phyloP scores from a whole-genome alignment of 495 filamentous ascomycete species.

The Penicillium dipodomyicola region DNA sequence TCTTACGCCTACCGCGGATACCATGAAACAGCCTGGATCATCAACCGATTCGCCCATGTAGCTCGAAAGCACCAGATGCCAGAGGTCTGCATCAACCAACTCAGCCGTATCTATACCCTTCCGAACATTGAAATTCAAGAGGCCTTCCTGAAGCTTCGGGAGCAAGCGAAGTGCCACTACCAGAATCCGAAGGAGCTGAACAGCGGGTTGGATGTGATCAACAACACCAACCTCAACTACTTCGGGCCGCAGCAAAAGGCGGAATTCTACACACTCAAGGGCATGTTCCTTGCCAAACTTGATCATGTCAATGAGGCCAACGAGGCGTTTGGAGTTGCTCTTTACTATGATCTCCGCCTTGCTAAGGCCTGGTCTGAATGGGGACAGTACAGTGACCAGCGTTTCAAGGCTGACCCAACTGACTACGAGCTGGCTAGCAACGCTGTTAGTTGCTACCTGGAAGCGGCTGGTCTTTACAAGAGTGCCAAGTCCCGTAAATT shows the following conservation, averaged over 20 bases:
- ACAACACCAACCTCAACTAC: slow-evolving; percentile 98
- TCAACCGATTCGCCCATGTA: slow-evolving; percentile 97
- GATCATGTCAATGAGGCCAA: slow-evolving; percentile 85
- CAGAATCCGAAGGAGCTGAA: slow-evolving; percentile 89
- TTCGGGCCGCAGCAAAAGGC: slow-evolving; percentile 95
- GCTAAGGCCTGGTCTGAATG: slow-evolving; percentile 99
- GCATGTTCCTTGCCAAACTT: slow-evolving; percentile 97
- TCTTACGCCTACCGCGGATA: slow-evolving; percentile 96
- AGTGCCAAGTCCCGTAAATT: slow-evolving; percentile 94
- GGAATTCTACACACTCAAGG: slow-evolving; percentile 98
- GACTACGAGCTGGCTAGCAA: slow-evolving; percentile 80
- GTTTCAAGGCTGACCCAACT: slow-evolving; percentile 83
- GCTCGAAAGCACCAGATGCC: slow-evolving; percentile 95
- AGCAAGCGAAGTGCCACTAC: slow-evolving; percentile 98
- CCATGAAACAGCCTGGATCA: slow-evolving; percentile 99
- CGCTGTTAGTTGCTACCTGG: slow-evolving; percentile 92
- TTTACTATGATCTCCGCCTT: slow-evolving; percentile 91
- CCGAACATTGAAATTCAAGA: slow-evolving; percentile 99
- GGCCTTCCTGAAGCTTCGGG: slow-evolving; percentile 92
- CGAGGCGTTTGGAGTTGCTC: slow-evolving; percentile 86
- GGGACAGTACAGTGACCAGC: slow-evolving; percentile 95
- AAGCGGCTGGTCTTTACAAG: slow-evolving; percentile 94
- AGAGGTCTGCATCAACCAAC: slow-evolving; percentile 93
- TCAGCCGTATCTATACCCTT: slow-evolving; percentile 95
- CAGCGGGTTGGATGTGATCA: slow-evolving; percentile 94